phyloP scores from a whole-genome alignment of 1,284 basidiomycete species.

The Cryptococcus maquisensis region DNA sequence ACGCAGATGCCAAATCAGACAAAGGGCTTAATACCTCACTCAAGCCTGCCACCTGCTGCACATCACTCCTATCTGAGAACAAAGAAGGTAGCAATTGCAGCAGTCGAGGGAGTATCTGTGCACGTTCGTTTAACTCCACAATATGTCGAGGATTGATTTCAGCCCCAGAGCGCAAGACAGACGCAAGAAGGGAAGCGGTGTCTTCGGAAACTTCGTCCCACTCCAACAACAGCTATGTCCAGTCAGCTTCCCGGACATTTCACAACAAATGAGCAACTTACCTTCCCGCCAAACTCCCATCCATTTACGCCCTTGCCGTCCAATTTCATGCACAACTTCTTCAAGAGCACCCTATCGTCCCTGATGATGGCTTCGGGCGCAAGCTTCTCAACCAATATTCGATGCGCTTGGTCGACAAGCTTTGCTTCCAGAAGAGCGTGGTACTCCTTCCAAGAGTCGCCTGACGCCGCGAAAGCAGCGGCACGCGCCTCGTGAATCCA shows the following conservation, averaged over 20 bases:
- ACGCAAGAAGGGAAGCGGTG: conserved; percentile 29
- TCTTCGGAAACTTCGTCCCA: conserved; percentile 34
- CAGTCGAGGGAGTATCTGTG: conserved; percentile 61
- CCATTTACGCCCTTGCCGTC: conserved; percentile 60
- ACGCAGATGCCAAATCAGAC: conserved; percentile 26
- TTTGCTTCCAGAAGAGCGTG: conserved; percentile 69
- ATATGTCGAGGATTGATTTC: conserved; percentile 45
- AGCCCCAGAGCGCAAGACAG: conserved; percentile 20
- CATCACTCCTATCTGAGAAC: conserved; percentile 34
- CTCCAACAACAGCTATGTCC: conserved; percentile 35
- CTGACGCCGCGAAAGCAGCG: conserved; percentile 35
- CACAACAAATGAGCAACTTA: conserved; percentile 39
- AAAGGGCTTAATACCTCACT: conserved; percentile 40
- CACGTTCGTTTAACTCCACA: conserved; percentile 58
- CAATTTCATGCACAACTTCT: conserved; percentile 68
- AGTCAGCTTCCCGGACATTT: neutral
- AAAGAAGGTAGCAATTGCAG: conserved; percentile 68
- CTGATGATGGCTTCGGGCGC: conserved; percentile 84
- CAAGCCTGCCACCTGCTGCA: conserved; percentile 36
- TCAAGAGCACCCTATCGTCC: conserved; percentile 69
- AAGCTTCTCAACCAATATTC: conserved; percentile 73
- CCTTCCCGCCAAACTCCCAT: conserved; percentile 77
- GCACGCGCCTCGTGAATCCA: conserved; percentile 85
- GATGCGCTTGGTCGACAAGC: conserved; percentile 69
- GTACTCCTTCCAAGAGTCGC: conserved; percentile 71